phyloP scores from a whole-genome alignment of 2,329 filamentous ascomycete species.

The Lithohypha guttulata region DNA sequence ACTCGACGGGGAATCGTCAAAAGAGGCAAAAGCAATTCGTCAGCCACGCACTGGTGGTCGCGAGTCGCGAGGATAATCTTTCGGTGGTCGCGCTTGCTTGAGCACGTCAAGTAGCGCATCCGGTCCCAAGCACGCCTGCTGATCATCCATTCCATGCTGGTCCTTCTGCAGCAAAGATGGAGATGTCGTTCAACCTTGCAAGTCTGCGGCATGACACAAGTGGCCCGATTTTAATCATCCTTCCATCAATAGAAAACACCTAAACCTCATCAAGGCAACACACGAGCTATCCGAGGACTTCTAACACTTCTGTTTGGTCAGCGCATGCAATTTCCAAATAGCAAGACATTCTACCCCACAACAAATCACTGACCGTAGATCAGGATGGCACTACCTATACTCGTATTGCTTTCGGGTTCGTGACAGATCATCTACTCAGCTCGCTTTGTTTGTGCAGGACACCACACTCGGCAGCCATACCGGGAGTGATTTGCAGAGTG shows the following conservation, averaged over 20 bases:
- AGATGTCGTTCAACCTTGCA: background rate
- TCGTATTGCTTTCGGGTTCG: too few relatives aligned
- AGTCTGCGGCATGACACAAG: slow-evolving; percentile 1
- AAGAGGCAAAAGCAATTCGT: background rate
- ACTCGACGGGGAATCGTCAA: background rate
- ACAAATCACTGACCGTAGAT: too few relatives aligned
- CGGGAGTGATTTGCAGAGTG: too few relatives aligned
- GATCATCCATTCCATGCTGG: slow-evolving; percentile 1
- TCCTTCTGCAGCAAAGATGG: too few relatives aligned
- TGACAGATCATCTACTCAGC: too few relatives aligned
- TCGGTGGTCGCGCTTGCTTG: slow-evolving; percentile 1
- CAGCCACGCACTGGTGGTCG: background rate
- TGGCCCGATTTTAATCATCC: background rate
- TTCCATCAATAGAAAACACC: slow-evolving; percentile 6
- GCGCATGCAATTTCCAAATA: slow-evolving; percentile 4
- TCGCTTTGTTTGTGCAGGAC: too few relatives aligned
- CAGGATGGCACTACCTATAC: too few relatives aligned
- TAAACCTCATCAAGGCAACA: background rate
- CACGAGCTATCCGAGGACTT: background rate
- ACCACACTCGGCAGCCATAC: too few relatives aligned
- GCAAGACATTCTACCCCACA: too few relatives aligned
- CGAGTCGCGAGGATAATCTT: background rate
- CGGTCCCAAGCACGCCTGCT: slow-evolving; percentile 6
- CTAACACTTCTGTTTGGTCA: background rate
- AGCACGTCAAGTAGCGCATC: too few relatives aligned